Evolutionary conservation across 768 basidiomycete genomes (phyloP), one percentile per base, ranked within the genome.

Genomic region (Mycena metata): DNA sequence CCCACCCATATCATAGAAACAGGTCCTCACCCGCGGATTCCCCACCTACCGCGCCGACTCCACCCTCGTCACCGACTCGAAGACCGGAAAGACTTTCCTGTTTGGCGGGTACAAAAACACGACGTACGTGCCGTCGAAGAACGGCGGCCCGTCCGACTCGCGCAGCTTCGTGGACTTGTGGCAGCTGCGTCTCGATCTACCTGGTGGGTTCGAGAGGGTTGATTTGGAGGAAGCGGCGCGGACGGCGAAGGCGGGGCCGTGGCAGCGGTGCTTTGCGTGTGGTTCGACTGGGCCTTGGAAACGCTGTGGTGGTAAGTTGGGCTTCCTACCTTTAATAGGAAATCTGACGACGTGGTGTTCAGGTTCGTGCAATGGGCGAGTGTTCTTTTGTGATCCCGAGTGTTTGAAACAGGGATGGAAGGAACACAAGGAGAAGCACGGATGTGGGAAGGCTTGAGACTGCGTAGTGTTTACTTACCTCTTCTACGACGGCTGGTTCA

Each of bases 101-200:
- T 83, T 79, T 47, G 80, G 82, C 23, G n/a, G n/a, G 82, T 83
- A 82, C 73, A 80, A 80, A 36, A 84, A 82, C 72, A 75, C 75
- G 21, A 75, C 81, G 50, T 82, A 74, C n/a, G n/a, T n/a, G n/a
- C n/a, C n/a, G n/a, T n/a, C n/a, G n/a, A n/a, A n/a, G n/a, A n/a
- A n/a, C n/a, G n/a, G n/a, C n/a, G n/a, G n/a, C n/a, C n/a, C n/a
- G n/a, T n/a, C n/a, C n/a, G n/a, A n/a, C n/a, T n/a, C n/a, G n/a
- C n/a, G 79, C 9, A 74, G 72, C 12, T 82, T 81, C 62, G 74
- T 77, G 5, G 82, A 83, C 69, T 42, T 84, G 15, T 83, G 82
- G 82, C 78, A 82, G 69, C 71, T 84, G 16, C 69, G 74, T 49
- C 63, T 83, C 35, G 81, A 83, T 64, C 60, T 79, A 13, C 76